A percentile compares a stretch with the other conserved stretches of the same genome.
Conservation (phyloP, 257 asterid genomes). For the Mentha longifolia region DNA sequence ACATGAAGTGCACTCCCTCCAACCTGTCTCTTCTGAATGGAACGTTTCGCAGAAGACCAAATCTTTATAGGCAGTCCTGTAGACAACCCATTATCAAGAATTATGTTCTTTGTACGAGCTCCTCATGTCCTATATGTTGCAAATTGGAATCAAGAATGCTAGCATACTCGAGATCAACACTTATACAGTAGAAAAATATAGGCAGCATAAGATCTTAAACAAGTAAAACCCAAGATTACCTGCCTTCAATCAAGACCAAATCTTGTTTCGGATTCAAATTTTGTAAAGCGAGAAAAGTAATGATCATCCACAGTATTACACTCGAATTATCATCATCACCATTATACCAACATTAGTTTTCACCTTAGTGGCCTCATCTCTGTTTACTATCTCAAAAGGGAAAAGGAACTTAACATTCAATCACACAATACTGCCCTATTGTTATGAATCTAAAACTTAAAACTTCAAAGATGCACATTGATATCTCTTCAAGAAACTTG, state of each 20-base stretch:
- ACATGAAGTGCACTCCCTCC: constrained; percentile 91
- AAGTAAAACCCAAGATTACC: not conserved
- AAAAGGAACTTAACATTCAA: constrained; percentile 1
- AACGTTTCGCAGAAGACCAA: constrained; percentile 80
- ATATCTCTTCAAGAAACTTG: constrained; percentile 7
- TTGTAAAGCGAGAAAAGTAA: not conserved
- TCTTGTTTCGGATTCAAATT: constrained; percentile 7
- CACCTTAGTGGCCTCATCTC: not conserved
- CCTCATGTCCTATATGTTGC: constrained; percentile 7
- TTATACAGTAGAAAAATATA: constrained; percentile 3
- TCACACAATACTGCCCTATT: not conserved
- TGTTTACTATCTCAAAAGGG: not conserved
- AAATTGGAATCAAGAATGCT: not conserved
- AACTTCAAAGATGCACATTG: not conserved
- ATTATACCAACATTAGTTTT: not conserved
- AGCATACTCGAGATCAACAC: not conserved
- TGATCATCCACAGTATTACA: not conserved
- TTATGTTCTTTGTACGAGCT: constrained; percentile 7
- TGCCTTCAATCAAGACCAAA: too few species aligned
- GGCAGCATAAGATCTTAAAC: not conserved
- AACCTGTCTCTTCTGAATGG: constrained; percentile 85
- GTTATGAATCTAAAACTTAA: not conserved
- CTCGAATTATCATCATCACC: not conserved
- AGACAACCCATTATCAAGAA: constrained; percentile 28
- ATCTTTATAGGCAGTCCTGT: constrained; percentile 82